A percentile compares a stretch with the other conserved stretches of the same genome.
These are phyloP conservation scores for Pterulicium gracile DNA, from an alignment of 1,284 basidiomycete species.

Conservation along the genomic window DNA sequence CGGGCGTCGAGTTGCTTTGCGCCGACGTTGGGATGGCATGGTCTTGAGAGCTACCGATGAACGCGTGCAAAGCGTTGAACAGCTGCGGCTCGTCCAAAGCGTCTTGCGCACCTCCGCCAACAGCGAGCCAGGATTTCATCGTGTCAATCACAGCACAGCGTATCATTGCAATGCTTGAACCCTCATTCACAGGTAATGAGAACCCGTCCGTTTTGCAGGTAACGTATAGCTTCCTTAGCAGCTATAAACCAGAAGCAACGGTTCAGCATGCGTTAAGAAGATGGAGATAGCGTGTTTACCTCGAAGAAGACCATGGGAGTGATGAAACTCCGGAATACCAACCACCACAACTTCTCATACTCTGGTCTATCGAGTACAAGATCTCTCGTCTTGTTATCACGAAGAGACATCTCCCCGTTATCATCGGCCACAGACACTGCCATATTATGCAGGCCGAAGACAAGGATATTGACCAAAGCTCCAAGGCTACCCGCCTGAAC, in stretches of 20 bases:
- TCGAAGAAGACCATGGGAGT: slow-evolving; percentile 74
- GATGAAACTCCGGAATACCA: slow-evolving; percentile 66
- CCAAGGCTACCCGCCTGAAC: slow-evolving; percentile 71
- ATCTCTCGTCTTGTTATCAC: slow-evolving; percentile 58
- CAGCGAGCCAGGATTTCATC: slow-evolving; percentile 57
- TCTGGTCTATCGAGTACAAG: slow-evolving; percentile 60
- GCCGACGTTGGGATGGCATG: slow-evolving; percentile 27
- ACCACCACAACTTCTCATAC: slow-evolving; percentile 71
- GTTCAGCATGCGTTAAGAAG: slow-evolving; percentile 3
- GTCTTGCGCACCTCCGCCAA: slow-evolving; percentile 66
- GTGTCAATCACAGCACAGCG: slow-evolving; percentile 53
- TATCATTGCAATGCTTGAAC: slow-evolving; percentile 28
- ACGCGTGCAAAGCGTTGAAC: slow-evolving; percentile 41
- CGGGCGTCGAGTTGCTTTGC: neutral
- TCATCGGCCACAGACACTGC: slow-evolving; percentile 73
- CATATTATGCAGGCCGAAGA: slow-evolving; percentile 67
- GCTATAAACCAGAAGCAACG: slow-evolving; percentile 26
- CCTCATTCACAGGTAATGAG: slow-evolving; percentile 24
- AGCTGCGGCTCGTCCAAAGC: slow-evolving; percentile 59
- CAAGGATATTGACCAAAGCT: slow-evolving; percentile 59
- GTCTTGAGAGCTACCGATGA: slow-evolving; percentile 40
- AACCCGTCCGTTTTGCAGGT: slow-evolving; percentile 30
- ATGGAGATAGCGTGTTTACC: slow-evolving; percentile 31
- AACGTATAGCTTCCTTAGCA: slow-evolving; percentile 63
- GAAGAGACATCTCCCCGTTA: slow-evolving; percentile 69